Evolutionary conservation across 306 rosid species (phyloP).

Genomic region (Malus sylvestris): DNA sequence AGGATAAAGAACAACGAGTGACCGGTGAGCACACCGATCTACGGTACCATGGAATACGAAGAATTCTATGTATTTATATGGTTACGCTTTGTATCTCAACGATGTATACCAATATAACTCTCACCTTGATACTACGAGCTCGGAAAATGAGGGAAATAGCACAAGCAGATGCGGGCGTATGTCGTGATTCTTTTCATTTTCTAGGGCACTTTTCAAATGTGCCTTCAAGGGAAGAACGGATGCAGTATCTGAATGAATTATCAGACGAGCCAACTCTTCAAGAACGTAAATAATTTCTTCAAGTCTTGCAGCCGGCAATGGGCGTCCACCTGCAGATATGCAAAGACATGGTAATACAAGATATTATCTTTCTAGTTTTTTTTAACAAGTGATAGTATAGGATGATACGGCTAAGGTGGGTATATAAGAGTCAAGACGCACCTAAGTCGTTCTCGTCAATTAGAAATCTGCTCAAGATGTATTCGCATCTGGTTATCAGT

Average conservation of each 20-base stretch:
- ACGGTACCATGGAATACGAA: background rate
- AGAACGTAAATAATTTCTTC: conserved; percentile 72
- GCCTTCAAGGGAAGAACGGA: conserved; percentile 57
- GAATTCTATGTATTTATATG: background rate
- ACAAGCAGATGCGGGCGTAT: conserved; percentile 63
- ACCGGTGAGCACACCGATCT: background rate
- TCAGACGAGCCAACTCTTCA: conserved; percentile 59
- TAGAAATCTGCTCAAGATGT: conserved; percentile 67
- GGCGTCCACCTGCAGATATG: conserved; percentile 52
- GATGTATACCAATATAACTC: background rate
- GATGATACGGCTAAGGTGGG: background rate
- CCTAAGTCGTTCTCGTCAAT: conserved; percentile 75
- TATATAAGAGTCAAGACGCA: conserved; percentile 12
- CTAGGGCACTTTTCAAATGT: conserved; percentile 44
- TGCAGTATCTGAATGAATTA: conserved; percentile 58
- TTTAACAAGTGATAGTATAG: background rate
- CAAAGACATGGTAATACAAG: background rate
- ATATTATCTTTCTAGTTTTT: background rate
- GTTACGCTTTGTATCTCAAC: background rate
- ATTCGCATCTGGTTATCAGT: conserved; percentile 72
- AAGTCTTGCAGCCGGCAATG: conserved; percentile 76
- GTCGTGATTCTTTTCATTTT: conserved; percentile 32
- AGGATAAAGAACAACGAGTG: background rate
- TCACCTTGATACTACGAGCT: conserved; percentile 84
- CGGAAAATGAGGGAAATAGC: conserved; percentile 80